Evolutionary conservation across 108 stramenopile genomes (phyloP), one percentile per base, ranked within the genome.

Genomic region (Fistulifera pelliculosa): DNA sequence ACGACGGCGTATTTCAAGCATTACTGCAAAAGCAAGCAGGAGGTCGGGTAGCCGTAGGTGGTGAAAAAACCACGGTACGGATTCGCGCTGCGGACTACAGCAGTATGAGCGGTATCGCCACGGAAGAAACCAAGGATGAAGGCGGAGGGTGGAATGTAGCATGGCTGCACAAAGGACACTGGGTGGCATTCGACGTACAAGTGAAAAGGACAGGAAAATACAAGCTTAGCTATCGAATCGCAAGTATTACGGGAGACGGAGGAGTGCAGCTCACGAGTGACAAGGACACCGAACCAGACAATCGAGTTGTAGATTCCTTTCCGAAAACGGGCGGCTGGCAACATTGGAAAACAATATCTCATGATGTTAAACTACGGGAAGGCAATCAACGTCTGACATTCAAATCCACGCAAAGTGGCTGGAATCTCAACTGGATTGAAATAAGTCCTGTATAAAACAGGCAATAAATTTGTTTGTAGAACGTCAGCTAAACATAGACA

Each of bases 161-260:
- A 35, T 3, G 31, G 31, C 31, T 35, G 31, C 3, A 35, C 3
- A 35, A 3, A 35, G 31, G 31, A 8, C 31, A 35, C 31, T 35
- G 31, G 31, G 31, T 35, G 3, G 31, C 31, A 6, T 35, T 6
- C 31, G 31, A 35, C 31, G 31, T 35, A 8, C 31, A 6, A 35
- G 31, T 35, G 6, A 35, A 35, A 35, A 35, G 8, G 31, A 6
- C 31, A 6, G 31, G 31, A 8, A 35, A 35, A 8, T 35, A 35
- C 8, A 35, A 45, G 44, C 2, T 45, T 45, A 45, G 44, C 11
- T 18, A 18, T 45, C 44, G 44, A 3, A 45, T 45, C 21, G 44
- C 44, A 22, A 45, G 44, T 11, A 21, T 45, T 5, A 45, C 44
- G 11, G 44, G 44, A 45, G 44, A 45, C 11, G 44, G 44, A 45